phyloP scores from a whole-genome alignment of 768 basidiomycete genomes.

The Hypholoma sublateritium region DNA sequence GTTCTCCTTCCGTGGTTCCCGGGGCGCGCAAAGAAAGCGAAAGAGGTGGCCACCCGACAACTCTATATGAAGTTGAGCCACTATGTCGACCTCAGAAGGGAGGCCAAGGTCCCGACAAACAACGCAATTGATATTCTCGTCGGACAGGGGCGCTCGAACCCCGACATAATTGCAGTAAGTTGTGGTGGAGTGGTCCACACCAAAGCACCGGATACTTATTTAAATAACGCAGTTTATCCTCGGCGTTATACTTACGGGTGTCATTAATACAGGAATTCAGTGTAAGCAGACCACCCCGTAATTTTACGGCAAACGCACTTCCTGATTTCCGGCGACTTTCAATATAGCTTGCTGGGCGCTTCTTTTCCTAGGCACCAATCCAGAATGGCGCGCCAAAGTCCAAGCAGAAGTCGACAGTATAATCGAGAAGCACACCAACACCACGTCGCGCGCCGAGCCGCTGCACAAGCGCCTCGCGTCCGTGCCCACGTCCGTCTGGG shows the following conservation, averaged over 20 bases:
- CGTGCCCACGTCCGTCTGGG: conserved; percentile 41
- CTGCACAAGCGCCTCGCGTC: no score
- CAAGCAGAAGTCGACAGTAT: conserved; percentile 28
- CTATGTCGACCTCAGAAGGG: conserved; percentile 29
- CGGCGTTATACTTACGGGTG: conserved; percentile 35
- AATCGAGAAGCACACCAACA: no score
- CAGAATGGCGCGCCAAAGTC: conserved; percentile 35
- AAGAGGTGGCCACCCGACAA: conserved; percentile 27
- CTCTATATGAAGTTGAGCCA: conserved; percentile 26
- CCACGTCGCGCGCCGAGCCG: no score
- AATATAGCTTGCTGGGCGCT: conserved; percentile 38
- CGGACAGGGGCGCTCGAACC: conserved; percentile 24
- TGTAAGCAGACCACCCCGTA: conserved; percentile 36
- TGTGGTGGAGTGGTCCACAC: no score
- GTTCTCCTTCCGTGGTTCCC: conserved; percentile 38
- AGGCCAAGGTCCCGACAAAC: conserved; percentile 20
- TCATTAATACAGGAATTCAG: no score
- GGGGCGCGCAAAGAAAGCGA: conserved; percentile 28
- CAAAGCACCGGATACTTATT: no score
- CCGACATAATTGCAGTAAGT: conserved; percentile 27
- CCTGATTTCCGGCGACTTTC: not conserved
- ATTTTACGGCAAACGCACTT: no score
- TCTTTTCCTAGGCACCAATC: conserved; percentile 31
- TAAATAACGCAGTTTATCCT: conserved; percentile 26
- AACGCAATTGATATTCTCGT: conserved; percentile 38